Base-by-base conservation (phyloP, 768 basidiomycete genomes). In the Boletus rubropictus region DNA sequence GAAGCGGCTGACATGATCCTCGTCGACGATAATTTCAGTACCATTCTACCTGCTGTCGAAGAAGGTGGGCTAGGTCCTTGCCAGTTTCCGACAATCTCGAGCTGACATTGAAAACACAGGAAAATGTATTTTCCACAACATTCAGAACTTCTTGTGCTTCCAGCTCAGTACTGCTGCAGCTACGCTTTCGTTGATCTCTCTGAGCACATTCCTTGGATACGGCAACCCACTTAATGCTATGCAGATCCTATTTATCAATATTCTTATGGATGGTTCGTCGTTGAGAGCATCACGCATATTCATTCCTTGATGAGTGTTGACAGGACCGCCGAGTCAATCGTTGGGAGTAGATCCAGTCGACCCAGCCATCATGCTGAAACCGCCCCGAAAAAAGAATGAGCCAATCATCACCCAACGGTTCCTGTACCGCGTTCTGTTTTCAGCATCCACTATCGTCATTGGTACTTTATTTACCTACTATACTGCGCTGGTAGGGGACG, bases 211-310 rank as follows among this genome's bases (percentile, higher is more conserved):
- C 64, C 81, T 98, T 57, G 82, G 86, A 12, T 74, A 96, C 28
- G 84, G 82, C 58, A 97, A 95, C 60, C 94, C 94, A 3, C 75
- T 98, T 52, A 98, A 98, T 59, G 85, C 94, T 4, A 97, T 97
- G 93, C 93, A 98, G 66, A 98, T 98, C 58, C 70, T 98, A n/a
- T 98, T 96, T 64, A 97, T 97, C 61, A 97, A 98, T 69, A 96
- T 97, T 62, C 78, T 98, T 39, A 98, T 98, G 94, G 95, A 98
- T 54, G 93, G 92, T 86, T 47, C 28, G 76, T 66, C 15, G 32
- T 28, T 6, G 29, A 25, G 24, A 2, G 18, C 21, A 4, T 17
- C 37, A 2, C 24, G 7, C 17, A 29, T 21, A 33, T 21, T 29
- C 46, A 17, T 27, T 43, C 27, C 12, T 28, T 51, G 7, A 28